A percentile compares a stretch with the other conserved stretches of the same genome.
phyloP scores from a whole-genome alignment of 169 alveolate species.

The Plasmodium sp. region DNA sequence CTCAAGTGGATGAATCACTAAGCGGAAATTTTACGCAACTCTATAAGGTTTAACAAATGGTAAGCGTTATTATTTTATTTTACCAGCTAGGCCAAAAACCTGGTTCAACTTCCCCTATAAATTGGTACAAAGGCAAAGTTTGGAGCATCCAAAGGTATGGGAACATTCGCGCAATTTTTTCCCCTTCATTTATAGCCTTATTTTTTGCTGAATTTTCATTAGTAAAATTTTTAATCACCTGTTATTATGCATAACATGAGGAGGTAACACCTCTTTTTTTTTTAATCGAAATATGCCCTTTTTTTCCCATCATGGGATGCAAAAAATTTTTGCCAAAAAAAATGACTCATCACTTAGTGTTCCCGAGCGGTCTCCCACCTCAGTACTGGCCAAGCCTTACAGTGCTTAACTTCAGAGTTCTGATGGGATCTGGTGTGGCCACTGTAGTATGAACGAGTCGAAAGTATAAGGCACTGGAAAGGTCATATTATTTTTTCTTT shows the following conservation, averaged over 20 bases:
- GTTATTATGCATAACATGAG: not conserved
- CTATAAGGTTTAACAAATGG: not conserved
- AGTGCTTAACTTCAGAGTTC: conserved; percentile 95
- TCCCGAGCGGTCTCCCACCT: conserved; percentile 95
- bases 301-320: not conserved
- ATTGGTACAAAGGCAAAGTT: not conserved
- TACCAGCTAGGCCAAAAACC: not conserved
- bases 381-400: conserved; percentile 92
- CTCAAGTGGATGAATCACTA: no score
- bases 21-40: not conserved
- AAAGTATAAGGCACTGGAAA: not conserved
- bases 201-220: not conserved
- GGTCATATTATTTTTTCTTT: not conserved
- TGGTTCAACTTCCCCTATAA: not conserved
- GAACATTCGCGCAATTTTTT: not conserved
- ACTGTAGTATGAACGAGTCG: conserved; percentile 89
- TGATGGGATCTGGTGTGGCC: conserved; percentile 94
- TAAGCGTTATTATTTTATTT: no score
- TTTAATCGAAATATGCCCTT: no score
- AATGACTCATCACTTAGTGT: conserved; percentile 77
- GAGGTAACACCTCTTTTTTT: not conserved
- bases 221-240: not conserved
- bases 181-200: not conserved
- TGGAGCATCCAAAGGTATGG: not conserved
- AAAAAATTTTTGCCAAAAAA: not conserved